These are phyloP conservation scores for Stephania cephalantha DNA, from an alignment of 164 flowering plant genomes.

Conservation along the genomic window DNA sequence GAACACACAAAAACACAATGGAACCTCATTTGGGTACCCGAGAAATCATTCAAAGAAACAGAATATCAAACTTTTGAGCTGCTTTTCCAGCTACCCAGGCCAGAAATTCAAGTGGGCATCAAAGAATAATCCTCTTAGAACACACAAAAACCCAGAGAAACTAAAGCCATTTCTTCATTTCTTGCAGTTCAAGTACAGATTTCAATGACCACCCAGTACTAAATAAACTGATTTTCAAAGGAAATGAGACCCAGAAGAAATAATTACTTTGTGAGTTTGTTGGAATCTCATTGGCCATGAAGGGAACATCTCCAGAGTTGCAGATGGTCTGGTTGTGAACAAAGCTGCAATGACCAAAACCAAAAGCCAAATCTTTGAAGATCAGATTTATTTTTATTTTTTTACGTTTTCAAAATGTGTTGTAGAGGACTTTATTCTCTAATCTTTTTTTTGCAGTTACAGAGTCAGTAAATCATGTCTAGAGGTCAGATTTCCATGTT, in stretches of 20 bases:
- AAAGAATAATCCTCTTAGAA: neutral
- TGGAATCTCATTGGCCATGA: constrained; percentile 89
- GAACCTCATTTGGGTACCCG: constrained; percentile 9
- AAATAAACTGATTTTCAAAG: constrained; percentile 27
- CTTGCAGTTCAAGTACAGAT: neutral
- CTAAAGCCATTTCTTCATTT: neutral
- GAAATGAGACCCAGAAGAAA: constrained; percentile 2
- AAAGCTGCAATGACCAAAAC: constrained; percentile 60
- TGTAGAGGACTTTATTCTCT: constrained; percentile 6
- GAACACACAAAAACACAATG: constrained; percentile 8
- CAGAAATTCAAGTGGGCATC: constrained; percentile 16
- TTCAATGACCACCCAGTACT: neutral
- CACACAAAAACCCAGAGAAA: neutral
- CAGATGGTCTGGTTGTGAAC: constrained; percentile 58
- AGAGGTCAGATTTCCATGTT: constrained; percentile 45
- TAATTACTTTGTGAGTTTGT: constrained; percentile 51
- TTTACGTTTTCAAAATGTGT: neutral
- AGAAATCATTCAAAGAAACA: neutral
- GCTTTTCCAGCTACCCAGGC: neutral
- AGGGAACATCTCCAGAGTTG: constrained; percentile 97
- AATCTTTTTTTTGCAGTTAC: constrained; percentile 5
- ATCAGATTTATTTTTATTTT: constrained; percentile 14
- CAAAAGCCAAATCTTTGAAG: constrained; percentile 36
- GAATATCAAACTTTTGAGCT: neutral
- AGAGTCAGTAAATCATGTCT: constrained; percentile 42